Evolutionary conservation across 768 basidiomycete genomes (phyloP).

Genomic region (Hericium alpestre): DNA sequence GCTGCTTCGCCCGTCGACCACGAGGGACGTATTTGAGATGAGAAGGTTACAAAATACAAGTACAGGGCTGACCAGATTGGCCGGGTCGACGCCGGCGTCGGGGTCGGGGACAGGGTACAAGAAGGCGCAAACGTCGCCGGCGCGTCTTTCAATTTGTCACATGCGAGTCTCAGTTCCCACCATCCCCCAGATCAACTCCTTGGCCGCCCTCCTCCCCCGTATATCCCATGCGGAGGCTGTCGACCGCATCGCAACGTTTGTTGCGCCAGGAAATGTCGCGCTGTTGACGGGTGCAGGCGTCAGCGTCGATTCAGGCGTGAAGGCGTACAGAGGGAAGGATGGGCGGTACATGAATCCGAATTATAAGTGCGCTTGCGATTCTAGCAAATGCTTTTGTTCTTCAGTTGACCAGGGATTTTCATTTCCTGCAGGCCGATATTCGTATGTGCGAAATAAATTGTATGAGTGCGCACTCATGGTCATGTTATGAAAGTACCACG

Average conservation of each 20-base stretch:
- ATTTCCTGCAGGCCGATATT: slow-evolving; percentile 15
- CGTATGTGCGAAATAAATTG: neutral
- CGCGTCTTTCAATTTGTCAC: slow-evolving; percentile 12
- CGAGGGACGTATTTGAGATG: neutral
- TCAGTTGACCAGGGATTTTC: too few species aligned
- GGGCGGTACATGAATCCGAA: slow-evolving; percentile 87
- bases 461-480: too few species aligned
- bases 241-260: slow-evolving; percentile 52
- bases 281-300: slow-evolving; percentile 88
- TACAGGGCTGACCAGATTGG: neutral
- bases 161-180: slow-evolving; percentile 77
- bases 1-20: neutral
- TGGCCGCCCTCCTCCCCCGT: slow-evolving; percentile 26
- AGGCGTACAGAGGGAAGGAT: slow-evolving; percentile 83
- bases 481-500: slow-evolving; percentile 46
- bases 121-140: neutral
- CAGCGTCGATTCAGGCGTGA: slow-evolving; percentile 89
- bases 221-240: slow-evolving; percentile 43
- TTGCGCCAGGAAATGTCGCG: slow-evolving; percentile 58
- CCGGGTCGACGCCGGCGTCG: too few species aligned
- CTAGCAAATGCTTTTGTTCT: neutral
- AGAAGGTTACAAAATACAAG: neutral
- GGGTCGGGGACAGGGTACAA: neutral
- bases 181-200: slow-evolving; percentile 44
- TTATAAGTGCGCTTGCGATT: slow-evolving; percentile 50